phyloP scores from a whole-genome alignment of 345 rosid species.

The Gossypium mustelinum region DNA sequence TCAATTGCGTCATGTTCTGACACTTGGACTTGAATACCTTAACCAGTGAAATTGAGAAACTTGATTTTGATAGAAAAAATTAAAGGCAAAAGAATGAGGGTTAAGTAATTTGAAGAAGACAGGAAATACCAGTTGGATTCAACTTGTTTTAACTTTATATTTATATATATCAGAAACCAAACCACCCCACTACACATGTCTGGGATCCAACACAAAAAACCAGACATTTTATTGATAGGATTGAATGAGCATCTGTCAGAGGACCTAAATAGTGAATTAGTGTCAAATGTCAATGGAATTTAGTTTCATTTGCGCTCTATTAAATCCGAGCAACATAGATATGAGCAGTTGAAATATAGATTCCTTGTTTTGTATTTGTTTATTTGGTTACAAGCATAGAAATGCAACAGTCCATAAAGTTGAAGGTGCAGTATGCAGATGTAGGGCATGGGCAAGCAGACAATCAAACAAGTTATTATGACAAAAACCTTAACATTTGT shows the following conservation, averaged over 20 bases:
- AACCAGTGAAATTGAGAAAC: conserved; percentile 37
- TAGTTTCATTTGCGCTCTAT: neutral
- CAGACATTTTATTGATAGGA: conserved; percentile 24
- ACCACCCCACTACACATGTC: conserved; percentile 66
- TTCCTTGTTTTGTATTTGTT: conserved; percentile 37
- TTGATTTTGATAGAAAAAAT: conserved; percentile 66
- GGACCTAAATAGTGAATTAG: conserved; percentile 5
- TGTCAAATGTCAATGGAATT: too few species aligned
- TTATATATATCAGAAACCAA: conserved; percentile 31
- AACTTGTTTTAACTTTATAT: conserved; percentile 34
- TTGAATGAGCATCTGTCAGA: conserved; percentile 12
- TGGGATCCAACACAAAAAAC: conserved; percentile 42
- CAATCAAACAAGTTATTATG: conserved; percentile 54
- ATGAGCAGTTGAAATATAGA: conserved; percentile 31
- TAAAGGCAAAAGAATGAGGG: conserved; percentile 59
- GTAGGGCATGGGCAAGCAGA: conserved; percentile 46
- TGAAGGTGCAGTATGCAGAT: conserved; percentile 36
- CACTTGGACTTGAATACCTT: neutral
- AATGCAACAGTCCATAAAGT: conserved; percentile 33
- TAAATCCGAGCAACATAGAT: neutral
- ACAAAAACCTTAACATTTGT: conserved; percentile 91
- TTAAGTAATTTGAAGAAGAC: conserved; percentile 50
- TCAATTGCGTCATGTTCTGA: neutral
- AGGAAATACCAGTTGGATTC: conserved; percentile 57
- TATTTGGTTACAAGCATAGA: conserved; percentile 42